Evolutionary conservation across 148 eudicot genomes (phyloP).

Genomic region (Fagopyrum esculentum): DNA sequence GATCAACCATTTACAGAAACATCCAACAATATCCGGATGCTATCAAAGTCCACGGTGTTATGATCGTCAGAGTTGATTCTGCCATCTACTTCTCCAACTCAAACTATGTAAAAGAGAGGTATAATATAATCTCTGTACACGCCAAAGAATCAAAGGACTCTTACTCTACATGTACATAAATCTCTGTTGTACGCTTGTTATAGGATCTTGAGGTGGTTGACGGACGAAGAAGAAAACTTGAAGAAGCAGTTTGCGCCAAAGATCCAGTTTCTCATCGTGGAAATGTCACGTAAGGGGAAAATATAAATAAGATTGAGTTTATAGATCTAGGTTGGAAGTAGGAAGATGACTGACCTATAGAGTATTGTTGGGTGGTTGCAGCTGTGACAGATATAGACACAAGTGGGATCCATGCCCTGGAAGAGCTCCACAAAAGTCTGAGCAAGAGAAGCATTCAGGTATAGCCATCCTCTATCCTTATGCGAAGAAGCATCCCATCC

Average conservation of each 20-base stretch:
- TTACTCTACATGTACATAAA: neutral
- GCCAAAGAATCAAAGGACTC: neutral
- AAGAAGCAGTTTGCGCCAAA: conserved; percentile 23
- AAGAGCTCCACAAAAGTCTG: conserved; percentile 48
- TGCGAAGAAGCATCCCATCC: too few relatives aligned
- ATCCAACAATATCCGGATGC: conserved; percentile 76
- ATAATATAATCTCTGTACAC: neutral
- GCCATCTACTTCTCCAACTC: conserved; percentile 89
- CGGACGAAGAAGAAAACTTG: conserved; percentile 45
- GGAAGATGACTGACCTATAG: neutral
- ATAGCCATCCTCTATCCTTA: neutral
- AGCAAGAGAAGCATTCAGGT: conserved; percentile 50
- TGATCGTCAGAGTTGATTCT: conserved; percentile 74
- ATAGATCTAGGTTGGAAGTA: neutral
- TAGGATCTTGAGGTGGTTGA: conserved; percentile 61
- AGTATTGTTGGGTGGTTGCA: conserved; percentile 21
- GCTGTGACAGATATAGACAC: conserved; percentile 77
- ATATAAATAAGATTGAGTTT: neutral
- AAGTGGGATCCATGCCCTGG: conserved; percentile 61
- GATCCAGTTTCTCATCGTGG: conserved; percentile 36
- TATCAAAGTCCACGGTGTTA: conserved; percentile 46
- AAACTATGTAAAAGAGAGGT: conserved; percentile 84
- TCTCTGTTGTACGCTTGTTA: neutral
- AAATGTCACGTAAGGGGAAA: conserved; percentile 53
- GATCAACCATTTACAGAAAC: conserved; percentile 62